These are phyloP conservation scores for Pestalotiopsis sp. DNA, from an alignment of 2,329 filamentous ascomycete genomes.

Conservation along the genomic window DNA sequence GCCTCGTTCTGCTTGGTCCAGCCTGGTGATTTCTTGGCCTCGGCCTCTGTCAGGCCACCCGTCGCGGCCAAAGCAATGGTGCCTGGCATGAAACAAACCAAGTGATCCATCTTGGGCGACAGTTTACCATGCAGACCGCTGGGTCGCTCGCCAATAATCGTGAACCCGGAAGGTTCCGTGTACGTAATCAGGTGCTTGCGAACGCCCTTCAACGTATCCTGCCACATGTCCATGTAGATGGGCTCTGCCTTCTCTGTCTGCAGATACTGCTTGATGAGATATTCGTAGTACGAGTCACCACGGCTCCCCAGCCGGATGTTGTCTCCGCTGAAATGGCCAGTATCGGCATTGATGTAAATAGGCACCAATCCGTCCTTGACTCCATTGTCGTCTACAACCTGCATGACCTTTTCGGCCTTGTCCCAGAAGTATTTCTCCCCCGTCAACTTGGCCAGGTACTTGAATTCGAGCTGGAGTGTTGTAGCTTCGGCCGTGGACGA, in stretches of 20 bases:
- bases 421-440: slow-evolving; percentile 94
- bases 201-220: slow-evolving; percentile 80
- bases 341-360: slow-evolving; percentile 84
- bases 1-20: slow-evolving; percentile 84
- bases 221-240: slow-evolving; percentile 91
- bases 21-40: slow-evolving; percentile 70
- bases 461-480: slow-evolving; percentile 92
- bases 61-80: slow-evolving; percentile 91
- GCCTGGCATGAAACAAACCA: slow-evolving; percentile 96
- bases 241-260: slow-evolving; percentile 87
- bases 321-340: slow-evolving; percentile 76
- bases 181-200: slow-evolving; percentile 93
- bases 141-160: slow-evolving; percentile 87
- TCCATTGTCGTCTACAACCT: slow-evolving; percentile 83
- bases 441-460: slow-evolving; percentile 92
- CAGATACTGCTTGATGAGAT: slow-evolving; percentile 96
- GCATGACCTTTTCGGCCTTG: slow-evolving; percentile 86
- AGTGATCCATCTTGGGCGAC: slow-evolving; percentile 94
- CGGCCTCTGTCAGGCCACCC: slow-evolving; percentile 72
- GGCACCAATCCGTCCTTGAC: slow-evolving; percentile 82
- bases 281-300: slow-evolving; percentile 98
- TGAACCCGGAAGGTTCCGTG: slow-evolving; percentile 76
- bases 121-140: slow-evolving; percentile 68
- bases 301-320: slow-evolving; percentile 93
- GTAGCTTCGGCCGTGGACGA: slow-evolving; percentile 94